Evolutionary conservation across 257 asterid genomes (phyloP).

Genomic region (Jacaranda mimosifolia): DNA sequence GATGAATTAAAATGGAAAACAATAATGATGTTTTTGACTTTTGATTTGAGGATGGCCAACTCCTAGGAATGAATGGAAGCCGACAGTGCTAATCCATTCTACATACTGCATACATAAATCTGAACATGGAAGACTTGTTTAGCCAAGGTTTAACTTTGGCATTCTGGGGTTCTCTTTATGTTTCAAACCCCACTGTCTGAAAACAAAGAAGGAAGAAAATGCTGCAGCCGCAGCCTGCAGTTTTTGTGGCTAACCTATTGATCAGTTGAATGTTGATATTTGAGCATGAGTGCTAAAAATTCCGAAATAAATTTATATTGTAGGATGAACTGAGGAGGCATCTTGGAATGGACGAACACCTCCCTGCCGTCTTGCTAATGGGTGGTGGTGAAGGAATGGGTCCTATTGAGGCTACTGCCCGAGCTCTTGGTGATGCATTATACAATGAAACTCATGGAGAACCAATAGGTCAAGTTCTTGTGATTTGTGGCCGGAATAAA

Average conservation of each 20-base stretch:
- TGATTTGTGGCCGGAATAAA: slow-evolving; percentile 92
- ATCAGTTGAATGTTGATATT: too few species aligned
- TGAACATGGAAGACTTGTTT: neutral
- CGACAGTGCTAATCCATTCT: neutral
- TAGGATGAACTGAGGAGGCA: slow-evolving; percentile 84
- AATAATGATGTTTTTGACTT: too few species aligned
- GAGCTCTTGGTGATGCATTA: slow-evolving; percentile 84
- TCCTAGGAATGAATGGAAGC: slow-evolving; percentile 6
- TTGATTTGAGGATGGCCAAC: too few species aligned
- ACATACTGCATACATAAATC: neutral
- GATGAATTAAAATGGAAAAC: too few species aligned
- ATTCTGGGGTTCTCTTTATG: neutral
- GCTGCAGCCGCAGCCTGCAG: too few species aligned
- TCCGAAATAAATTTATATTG: slow-evolving; percentile 10
- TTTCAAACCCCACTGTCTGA: too few species aligned
- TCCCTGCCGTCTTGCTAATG: slow-evolving; percentile 89
- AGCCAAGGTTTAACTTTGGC: neutral
- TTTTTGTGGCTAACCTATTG: too few species aligned
- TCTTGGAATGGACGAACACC: slow-evolving; percentile 86
- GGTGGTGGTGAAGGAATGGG: slow-evolving; percentile 99
- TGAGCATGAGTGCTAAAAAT: slow-evolving; percentile 6
- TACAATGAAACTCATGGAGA: slow-evolving; percentile 76
- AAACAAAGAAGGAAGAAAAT: too few species aligned
- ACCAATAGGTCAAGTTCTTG: slow-evolving; percentile 88
- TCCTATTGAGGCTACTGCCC: slow-evolving; percentile 96